Evolutionary conservation across 1,284 basidiomycete genomes (phyloP).

Genomic region (Cutaneotrichosporon dermatis): DNA sequence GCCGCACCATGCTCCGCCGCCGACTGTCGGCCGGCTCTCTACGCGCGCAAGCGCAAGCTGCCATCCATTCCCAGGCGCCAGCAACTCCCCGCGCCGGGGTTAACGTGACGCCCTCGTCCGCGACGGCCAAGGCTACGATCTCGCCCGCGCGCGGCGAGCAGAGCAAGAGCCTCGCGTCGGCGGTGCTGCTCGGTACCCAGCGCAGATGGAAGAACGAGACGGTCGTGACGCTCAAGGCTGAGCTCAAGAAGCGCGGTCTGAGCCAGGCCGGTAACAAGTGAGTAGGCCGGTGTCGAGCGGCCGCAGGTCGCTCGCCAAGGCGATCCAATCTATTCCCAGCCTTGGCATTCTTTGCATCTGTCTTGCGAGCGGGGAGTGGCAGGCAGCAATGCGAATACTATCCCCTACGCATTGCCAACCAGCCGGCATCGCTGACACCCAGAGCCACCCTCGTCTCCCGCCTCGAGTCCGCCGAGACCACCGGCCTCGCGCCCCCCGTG

Average conservation of each 20-base stretch:
- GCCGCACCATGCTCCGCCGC: conserved; percentile 40
- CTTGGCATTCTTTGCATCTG: too few relatives aligned
- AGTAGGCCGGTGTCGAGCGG: conserved; percentile 10
- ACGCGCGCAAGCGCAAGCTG: conserved; percentile 20
- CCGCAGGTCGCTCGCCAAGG: background rate
- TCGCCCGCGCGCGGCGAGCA: conserved; percentile 12
- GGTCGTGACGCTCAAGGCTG: conserved; percentile 59
- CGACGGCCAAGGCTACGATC: conserved; percentile 16
- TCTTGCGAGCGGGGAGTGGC: too few relatives aligned
- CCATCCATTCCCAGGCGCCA: too few relatives aligned
- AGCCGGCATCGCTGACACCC: background rate
- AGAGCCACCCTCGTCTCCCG: conserved; percentile 38
- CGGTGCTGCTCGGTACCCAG: conserved; percentile 61
- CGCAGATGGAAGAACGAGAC: conserved; percentile 59
- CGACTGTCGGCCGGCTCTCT: conserved; percentile 41
- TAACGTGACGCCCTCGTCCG: conserved; percentile 17
- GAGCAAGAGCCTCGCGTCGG: conserved; percentile 55
- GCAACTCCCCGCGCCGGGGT: conserved; percentile 1
- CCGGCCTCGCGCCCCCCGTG: conserved; percentile 33
- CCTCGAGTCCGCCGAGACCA: conserved; percentile 36
- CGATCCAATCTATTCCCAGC: too few relatives aligned
- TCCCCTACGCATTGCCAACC: too few relatives aligned
- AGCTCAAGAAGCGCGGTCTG: conserved; percentile 63
- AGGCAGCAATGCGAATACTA: too few relatives aligned
- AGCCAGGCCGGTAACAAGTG: conserved; percentile 56